phyloP scores from a whole-genome alignment of 1,284 basidiomycete genomes.

The Microbotryum scabiosae region DNA sequence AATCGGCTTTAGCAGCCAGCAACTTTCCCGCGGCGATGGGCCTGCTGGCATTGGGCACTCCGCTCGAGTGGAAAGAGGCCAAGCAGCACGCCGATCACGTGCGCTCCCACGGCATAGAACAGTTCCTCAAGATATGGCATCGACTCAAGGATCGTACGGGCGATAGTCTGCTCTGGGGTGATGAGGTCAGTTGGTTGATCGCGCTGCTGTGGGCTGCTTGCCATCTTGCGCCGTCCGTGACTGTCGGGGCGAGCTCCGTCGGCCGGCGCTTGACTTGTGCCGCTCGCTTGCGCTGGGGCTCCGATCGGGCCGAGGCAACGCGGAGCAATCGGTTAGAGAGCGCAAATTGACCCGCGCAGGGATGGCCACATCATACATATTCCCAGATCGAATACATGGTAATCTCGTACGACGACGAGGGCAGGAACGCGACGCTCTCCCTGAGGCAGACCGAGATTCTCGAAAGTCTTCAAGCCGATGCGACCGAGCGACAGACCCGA shows the following conservation, averaged over 20 bases:
- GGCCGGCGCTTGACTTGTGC: neutral
- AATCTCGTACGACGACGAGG: constrained; percentile 68
- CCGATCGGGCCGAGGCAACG: neutral
- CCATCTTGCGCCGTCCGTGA: neutral
- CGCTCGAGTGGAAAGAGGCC: constrained; percentile 84
- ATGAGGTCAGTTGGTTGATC: constrained; percentile 58
- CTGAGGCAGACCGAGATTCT: constrained; percentile 91
- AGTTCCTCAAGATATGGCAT: constrained; percentile 90
- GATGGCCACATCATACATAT: neutral
- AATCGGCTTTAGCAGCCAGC: no score
- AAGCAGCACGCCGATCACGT: constrained; percentile 84
- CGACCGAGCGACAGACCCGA: constrained; percentile 33
- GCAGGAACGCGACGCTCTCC: constrained; percentile 76
- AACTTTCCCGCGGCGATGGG: constrained; percentile 57
- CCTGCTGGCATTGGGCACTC: constrained; percentile 86
- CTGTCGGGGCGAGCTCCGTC: neutral
- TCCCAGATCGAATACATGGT: constrained; percentile 92
- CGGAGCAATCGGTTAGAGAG: neutral
- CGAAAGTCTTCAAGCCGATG: constrained; percentile 63
- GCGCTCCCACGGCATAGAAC: constrained; percentile 82
- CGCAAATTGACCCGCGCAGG: neutral
- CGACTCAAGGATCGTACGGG: constrained; percentile 83
- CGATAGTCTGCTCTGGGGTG: constrained; percentile 95
- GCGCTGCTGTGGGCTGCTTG: neutral
- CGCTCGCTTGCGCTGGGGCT: neutral